phyloP scores from a whole-genome alignment of 306 rosid species.

The Rubus idaeus region DNA sequence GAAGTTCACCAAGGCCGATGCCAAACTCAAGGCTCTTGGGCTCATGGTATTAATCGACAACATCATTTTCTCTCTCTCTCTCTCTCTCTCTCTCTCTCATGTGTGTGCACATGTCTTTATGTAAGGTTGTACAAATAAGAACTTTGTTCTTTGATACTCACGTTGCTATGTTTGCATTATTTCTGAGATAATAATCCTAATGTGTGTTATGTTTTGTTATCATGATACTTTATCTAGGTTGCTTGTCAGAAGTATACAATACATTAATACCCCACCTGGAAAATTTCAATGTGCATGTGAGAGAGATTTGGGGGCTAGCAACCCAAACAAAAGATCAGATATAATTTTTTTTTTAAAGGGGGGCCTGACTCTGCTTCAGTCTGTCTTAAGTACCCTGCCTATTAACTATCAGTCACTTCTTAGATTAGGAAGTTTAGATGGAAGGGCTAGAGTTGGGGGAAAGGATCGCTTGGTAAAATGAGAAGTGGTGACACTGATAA shows the following conservation, averaged over 20 bases:
- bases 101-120: too few relatives aligned
- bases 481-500: neutral
- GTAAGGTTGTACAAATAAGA: too few relatives aligned
- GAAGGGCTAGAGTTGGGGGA: neutral
- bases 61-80: neutral
- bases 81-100: neutral
- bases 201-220: too few relatives aligned
- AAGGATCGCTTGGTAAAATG: neutral
- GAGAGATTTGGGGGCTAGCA: neutral
- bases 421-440: neutral
- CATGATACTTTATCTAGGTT: neutral
- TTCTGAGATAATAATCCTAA: too few relatives aligned
- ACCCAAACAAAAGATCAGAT: too few relatives aligned
- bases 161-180: too few relatives aligned
- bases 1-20: slow-evolving; percentile 73
- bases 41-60: slow-evolving; percentile 48
- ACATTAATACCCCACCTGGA: neutral
- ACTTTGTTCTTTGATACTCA: too few relatives aligned
- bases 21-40: slow-evolving; percentile 70
- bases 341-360: too few relatives aligned
- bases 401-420: neutral
- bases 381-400: neutral
- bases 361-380: too few relatives aligned
- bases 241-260: neutral
- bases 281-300: neutral